phyloP scores from a whole-genome alignment of 2,329 filamentous ascomycete species.

The Fonsecaea multimorphosa region DNA sequence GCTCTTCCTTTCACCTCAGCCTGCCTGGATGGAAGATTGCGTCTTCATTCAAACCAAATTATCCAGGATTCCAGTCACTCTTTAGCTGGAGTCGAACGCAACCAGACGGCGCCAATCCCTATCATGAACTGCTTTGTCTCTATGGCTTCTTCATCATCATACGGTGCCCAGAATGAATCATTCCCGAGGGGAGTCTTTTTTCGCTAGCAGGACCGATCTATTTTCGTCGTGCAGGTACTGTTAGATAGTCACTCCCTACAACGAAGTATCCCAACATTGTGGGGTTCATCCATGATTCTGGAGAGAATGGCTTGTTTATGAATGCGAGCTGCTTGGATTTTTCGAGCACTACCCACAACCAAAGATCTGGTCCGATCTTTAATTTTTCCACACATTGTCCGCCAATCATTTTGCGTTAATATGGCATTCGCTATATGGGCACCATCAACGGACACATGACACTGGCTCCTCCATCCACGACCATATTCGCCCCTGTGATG shows the following conservation, averaged over 20 bases:
- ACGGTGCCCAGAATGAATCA: slow-evolving; percentile 77
- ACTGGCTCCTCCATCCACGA: slow-evolving; percentile 66
- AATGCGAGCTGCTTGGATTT: background rate
- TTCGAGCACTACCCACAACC: background rate
- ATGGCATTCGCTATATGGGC: slow-evolving; percentile 43
- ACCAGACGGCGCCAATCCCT: slow-evolving; percentile 67
- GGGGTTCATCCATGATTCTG: background rate
- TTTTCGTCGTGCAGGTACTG: slow-evolving; percentile 74
- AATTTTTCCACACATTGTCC: slow-evolving; percentile 3
- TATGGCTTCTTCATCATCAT: slow-evolving; percentile 90
- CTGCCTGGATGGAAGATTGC: background rate
- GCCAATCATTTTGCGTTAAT: background rate
- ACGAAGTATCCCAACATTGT: background rate
- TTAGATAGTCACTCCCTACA: slow-evolving; percentile 98
- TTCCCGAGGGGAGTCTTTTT: slow-evolving; percentile 77
- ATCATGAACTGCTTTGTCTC: slow-evolving; percentile 80
- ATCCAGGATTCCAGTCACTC: background rate
- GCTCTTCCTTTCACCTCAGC: background rate
- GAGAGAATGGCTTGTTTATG: background rate
- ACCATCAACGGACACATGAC: slow-evolving; percentile 53
- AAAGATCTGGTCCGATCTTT: background rate
- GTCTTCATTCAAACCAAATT: background rate
- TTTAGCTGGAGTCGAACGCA: slow-evolving; percentile 1
- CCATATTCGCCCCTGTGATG: slow-evolving; percentile 66
- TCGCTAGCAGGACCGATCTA: slow-evolving; percentile 94